phyloP scores from a whole-genome alignment of 306 rosid genomes.

The Hylodesmum podocarpum region DNA sequence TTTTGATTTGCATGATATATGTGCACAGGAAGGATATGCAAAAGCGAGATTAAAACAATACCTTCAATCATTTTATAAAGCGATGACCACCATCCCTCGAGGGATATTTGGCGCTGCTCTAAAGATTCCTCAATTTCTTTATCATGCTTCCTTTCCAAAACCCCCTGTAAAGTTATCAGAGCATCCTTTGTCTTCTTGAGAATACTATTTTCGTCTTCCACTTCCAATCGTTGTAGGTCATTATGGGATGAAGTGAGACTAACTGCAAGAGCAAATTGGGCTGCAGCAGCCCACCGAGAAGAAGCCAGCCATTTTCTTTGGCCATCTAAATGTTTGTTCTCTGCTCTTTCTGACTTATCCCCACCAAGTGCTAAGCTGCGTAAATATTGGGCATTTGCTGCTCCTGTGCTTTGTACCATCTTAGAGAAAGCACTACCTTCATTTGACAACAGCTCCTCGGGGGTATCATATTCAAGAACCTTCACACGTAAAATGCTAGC shows the following conservation, averaged over 20 bases:
- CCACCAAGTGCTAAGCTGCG: slow-evolving; percentile 56
- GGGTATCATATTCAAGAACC: slow-evolving; percentile 79
- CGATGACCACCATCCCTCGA: slow-evolving; percentile 79
- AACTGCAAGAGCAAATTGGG: slow-evolving; percentile 68
- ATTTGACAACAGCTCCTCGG: slow-evolving; percentile 60
- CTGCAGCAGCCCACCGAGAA: slow-evolving; percentile 76
- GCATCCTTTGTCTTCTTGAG: slow-evolving; percentile 82
- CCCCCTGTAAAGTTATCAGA: slow-evolving; percentile 77
- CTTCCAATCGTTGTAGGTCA: slow-evolving; percentile 70
- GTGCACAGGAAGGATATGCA: slow-evolving; percentile 8
- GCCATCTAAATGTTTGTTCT: slow-evolving; percentile 35
- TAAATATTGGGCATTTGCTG: slow-evolving; percentile 81
- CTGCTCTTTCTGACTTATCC: slow-evolving; percentile 39
- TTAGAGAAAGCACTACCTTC: slow-evolving; percentile 71
- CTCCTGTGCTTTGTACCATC: slow-evolving; percentile 93
- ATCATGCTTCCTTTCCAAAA: slow-evolving; percentile 82
- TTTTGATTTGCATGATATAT: not conserved
- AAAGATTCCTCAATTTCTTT: slow-evolving; percentile 60
- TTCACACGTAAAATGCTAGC: slow-evolving; percentile 26
- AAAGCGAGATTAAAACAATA: slow-evolving; percentile 29
- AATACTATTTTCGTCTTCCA: slow-evolving; percentile 59
- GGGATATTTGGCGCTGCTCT: slow-evolving; percentile 45
- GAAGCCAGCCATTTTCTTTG: slow-evolving; percentile 60
- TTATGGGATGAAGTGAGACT: slow-evolving; percentile 67
- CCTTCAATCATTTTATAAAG: slow-evolving; percentile 92